Evolutionary conservation across 1,284 basidiomycete genomes (phyloP), one percentile per base, ranked within the genome.

Genomic region (Cryptococcus sp.): DNA sequence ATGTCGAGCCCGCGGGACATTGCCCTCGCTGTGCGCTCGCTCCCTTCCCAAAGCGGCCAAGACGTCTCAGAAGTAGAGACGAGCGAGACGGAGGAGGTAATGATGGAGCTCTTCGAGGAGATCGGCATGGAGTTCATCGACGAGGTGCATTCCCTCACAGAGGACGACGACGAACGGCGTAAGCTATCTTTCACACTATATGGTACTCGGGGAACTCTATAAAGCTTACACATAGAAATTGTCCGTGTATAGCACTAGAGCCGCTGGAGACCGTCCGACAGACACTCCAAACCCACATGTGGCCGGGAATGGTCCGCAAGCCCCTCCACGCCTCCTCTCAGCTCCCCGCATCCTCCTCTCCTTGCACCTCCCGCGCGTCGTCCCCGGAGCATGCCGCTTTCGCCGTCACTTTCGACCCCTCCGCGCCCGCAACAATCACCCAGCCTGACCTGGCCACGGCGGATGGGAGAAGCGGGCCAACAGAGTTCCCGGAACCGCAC

Each of bases 81-180:
- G n/a, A 35, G 38, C 40, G 47, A 50, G 49, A 20, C 4, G n/a
- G 46, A 36, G 11, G 42, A 39, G 33, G 36, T 4, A 42, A 11
- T 23, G 52, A 40, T 13, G 35, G 72, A 74, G 36, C 49, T 62
- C 18, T 70, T 75, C 42, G 65, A 64, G 12, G 70, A 75, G 58
- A 48, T 72, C 1, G 72, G 72, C 3, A 61, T 76, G 58, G 72
- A 75, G 52, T 58, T 71, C n/a, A 56, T 73, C 1, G 71, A 73
- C 42, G 71, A 74, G 59, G 43, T 47, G 8, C 59, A 61, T 7
- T 46, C 23, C 1, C 47, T 64, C 9, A 55, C 65, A 5, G 69
- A 73, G n/a, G 72, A 72, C 11, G 69, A 73, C 40, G 72, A 74
- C 50, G 72, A 72, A 55, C 47, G 71, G 42, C 72, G 71, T 76